phyloP scores from a whole-genome alignment of 2,329 filamentous ascomycete species.

The Botrytis aclada region DNA sequence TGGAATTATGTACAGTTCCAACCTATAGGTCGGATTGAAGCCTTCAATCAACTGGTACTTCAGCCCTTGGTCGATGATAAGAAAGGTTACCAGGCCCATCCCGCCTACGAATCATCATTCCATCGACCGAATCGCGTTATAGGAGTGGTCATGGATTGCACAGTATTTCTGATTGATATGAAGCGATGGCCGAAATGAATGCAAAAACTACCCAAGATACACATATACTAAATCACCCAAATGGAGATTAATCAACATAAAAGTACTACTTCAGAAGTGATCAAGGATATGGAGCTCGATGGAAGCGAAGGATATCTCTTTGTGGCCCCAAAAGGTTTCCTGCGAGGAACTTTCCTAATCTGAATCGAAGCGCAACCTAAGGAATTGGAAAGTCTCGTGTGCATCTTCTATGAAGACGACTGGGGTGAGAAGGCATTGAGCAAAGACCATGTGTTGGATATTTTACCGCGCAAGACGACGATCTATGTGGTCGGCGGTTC shows the following conservation, averaged over 20 bases:
- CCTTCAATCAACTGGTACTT: background rate
- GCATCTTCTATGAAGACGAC: background rate
- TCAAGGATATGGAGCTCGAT: background rate
- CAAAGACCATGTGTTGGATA: background rate
- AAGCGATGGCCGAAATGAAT: background rate
- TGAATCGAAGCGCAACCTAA: background rate
- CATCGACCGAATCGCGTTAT: background rate
- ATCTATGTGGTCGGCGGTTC: background rate
- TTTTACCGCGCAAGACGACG: background rate
- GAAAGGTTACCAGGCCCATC: background rate
- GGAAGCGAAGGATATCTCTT: background rate
- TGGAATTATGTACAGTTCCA: background rate
- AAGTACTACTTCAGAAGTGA: background rate
- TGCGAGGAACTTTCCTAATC: background rate
- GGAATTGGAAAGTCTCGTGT: background rate
- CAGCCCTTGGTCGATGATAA: background rate
- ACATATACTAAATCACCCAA: background rate
- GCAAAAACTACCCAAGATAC: background rate
- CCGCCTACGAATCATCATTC: background rate
- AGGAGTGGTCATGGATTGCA: background rate
- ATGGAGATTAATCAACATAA: background rate
- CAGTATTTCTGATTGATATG: background rate
- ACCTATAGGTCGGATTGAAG: background rate
- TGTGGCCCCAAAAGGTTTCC: background rate
- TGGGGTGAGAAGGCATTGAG: background rate